Evolutionary conservation across 192 early-diverging fungal species (phyloP), one percentile per base, ranked within the genome.

Genomic region (Oehlia diaphana): DNA sequence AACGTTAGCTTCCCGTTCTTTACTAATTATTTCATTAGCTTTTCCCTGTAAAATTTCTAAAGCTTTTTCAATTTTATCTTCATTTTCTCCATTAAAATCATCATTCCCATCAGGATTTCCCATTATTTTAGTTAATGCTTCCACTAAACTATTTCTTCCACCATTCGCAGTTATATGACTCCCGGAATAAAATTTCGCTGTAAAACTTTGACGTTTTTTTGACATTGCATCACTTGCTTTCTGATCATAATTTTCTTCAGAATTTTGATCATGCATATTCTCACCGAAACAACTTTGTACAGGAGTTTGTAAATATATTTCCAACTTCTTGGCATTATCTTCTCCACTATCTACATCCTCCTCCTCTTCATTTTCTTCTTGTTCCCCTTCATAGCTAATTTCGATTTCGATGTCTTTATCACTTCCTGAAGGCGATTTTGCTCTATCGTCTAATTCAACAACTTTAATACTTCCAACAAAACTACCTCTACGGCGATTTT

Each of bases 381-480:
- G 64, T 16, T 67, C 28, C 2, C 67, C 65, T 47, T 64, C 61
- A 16, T 9, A 12, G 8, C 44, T 42, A 53, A 19, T 6, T 49
- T 77, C 62, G 21, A 77, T 63, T 33, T 78, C 76, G 19, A 50
- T 35, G 16, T 67, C 63, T 53, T 78, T 68, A 26, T 78, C 76
- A 4, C 65, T 68, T 35, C 47, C 64, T 23, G 44, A 65, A 31
- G 73, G 31, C 8, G 76, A 77, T 28, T 77, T 77, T 67, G 64
- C 47, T 26, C 37, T 39, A 53, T 67, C 65, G 3, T 16, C 76
- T 49, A 9, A 10, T 49, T 78, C 76, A 10, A 50, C 66, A 33
- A n/a, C 23, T 68, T 65, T 78, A 37, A 78, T 50, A 50, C 33
- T 49, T 68, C 47, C 76, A 14, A 50, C 64, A 68, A 78, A 78